phyloP scores from a whole-genome alignment of 23 red algal genomes.

The Gracilaria gracilis region DNA sequence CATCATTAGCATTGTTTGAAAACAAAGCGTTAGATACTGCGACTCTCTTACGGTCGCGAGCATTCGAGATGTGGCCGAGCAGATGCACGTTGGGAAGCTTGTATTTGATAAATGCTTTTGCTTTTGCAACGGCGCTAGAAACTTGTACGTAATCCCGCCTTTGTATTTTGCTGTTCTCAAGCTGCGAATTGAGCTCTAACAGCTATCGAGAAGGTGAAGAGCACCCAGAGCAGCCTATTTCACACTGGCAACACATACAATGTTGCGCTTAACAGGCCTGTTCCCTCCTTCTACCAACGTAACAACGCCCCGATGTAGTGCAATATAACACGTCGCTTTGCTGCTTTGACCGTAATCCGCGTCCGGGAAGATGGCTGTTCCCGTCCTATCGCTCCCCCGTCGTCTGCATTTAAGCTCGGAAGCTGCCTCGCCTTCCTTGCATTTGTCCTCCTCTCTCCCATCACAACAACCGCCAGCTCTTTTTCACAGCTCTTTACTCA shows the following conservation, averaged over 20 bases:
- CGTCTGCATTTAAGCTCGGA: constrained; percentile 39
- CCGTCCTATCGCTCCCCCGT: not conserved
- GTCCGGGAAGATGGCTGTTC: not conserved
- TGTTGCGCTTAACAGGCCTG: not conserved
- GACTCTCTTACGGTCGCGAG: not conserved
- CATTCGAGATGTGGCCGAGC: not conserved
- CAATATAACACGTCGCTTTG: constrained; percentile 20
- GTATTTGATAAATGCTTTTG: constrained; percentile 1
- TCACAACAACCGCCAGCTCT: not conserved
- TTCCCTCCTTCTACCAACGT: not conserved
- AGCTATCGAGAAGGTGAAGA: not conserved
- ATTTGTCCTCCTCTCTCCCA: not conserved
- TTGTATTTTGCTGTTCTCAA: not conserved
- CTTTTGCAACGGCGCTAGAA: not conserved
- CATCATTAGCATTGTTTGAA: not conserved
- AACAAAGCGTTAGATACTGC: not conserved
- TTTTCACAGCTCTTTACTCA: not conserved
- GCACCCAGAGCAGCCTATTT: not conserved
- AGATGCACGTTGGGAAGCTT: not conserved
- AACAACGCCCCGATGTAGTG: not conserved
- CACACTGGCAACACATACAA: not conserved
- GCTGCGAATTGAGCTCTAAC: not conserved
- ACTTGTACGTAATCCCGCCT: constrained; percentile 11
- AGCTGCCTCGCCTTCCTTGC: not conserved
- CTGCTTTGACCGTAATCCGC: not conserved